Evolutionary conservation across 139 green algal species (phyloP), one percentile per base, ranked within the genome.

Genomic region (Tetraselmis striata): DNA sequence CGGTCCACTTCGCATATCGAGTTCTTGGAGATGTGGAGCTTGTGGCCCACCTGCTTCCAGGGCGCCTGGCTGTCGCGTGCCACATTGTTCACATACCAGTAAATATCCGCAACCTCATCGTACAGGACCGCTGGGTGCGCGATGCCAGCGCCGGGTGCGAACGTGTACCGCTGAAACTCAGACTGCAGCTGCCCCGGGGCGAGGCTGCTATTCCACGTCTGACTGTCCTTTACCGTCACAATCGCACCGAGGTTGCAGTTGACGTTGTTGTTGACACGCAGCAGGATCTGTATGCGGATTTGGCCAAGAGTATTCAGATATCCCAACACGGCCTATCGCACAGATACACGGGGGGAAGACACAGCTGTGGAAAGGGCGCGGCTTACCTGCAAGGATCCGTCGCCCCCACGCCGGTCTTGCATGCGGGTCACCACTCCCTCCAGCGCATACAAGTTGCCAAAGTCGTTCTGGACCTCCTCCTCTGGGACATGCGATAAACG

Each of bases 201-300:
- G 58, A 80, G 26, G 1, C 28, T 18, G 32, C 78, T 18, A 0
- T 83, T 80, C 18, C 23, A 82, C 2, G 11, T 83, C 31, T 79
- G 75, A 29, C 23, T 30, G 58, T 88, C 84, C 23, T 86, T 81
- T 29, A 79, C 82, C 23, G 85, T 78, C 1, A 85, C 31, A 1
- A 88, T 30, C 25, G 84, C 84, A 1, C 80, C 84, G 32, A 88
- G 79, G 77, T 88, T 81, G 28, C 84, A 88, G 59, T 83, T 28
- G 77, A 86, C 26, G 76, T 88, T 77, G 59, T 88, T 88, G 81
- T 88, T 88, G 28, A 88, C 84, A 1, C 84, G 78, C 84, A 88
- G 81, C 28, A 88, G 76, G 77, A 29, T 80, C 76, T 86, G 76
- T 75, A 86, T 81, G 77, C n/a, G n/a, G n/a, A n/a, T n/a, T n/a